Evolutionary conservation across 441 rosid species (phyloP).

Genomic region (Dalechampia spathulata): DNA sequence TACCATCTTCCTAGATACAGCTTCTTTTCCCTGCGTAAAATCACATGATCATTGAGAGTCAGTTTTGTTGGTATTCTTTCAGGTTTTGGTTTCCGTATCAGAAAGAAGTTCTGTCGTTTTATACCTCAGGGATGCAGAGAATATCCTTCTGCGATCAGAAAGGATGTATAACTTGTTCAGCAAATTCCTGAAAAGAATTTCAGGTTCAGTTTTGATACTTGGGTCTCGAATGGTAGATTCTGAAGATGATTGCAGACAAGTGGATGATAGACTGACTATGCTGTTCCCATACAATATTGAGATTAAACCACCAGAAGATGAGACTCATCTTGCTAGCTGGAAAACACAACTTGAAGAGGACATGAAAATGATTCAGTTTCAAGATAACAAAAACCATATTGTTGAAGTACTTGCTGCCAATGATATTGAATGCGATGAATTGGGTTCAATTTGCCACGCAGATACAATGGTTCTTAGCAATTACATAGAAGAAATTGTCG

Average conservation of each 20-base stretch:
- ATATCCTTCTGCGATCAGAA: slow-evolving; percentile 67
- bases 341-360: slow-evolving; percentile 82
- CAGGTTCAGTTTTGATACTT: slow-evolving; percentile 69
- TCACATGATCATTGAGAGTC: neutral
- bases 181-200: slow-evolving; percentile 55
- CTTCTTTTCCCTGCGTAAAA: neutral
- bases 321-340: slow-evolving; percentile 71
- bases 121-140: slow-evolving; percentile 76
- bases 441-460: slow-evolving; percentile 70
- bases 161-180: slow-evolving; percentile 58
- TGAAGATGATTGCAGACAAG: slow-evolving; percentile 54
- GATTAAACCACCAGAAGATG: slow-evolving; percentile 83
- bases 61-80: slow-evolving; percentile 12
- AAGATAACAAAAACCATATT: slow-evolving; percentile 91
- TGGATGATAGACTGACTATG: slow-evolving; percentile 54
- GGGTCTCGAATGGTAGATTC: slow-evolving; percentile 73
- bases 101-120: slow-evolving; percentile 54
- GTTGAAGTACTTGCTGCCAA: slow-evolving; percentile 85
- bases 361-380: slow-evolving; percentile 74
- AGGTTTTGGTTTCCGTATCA: slow-evolving; percentile 70
- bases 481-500: slow-evolving; percentile 81
- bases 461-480: slow-evolving; percentile 68
- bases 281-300: slow-evolving; percentile 77
- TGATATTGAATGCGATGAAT: slow-evolving; percentile 82
- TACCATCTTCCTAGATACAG: neutral